Base-by-base conservation (phyloP, 257 asterid genomes). In the Fraxinus pennsylvanica region DNA sequence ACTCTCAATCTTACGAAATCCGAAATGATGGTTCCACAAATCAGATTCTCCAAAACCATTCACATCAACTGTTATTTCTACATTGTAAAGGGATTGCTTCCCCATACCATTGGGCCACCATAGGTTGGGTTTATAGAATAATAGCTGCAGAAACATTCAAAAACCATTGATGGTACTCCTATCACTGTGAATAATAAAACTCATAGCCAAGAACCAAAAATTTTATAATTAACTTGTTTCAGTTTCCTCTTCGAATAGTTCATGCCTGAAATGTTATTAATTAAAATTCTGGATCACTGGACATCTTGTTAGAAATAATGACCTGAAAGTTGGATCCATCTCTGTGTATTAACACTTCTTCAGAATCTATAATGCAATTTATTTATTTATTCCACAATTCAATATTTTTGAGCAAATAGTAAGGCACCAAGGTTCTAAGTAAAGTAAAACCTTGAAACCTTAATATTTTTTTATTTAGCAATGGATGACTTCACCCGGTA, bases 21-120 rank as follows among this genome's bases (percentile, higher is more conserved):
- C 99, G 79, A 90, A 90, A 66, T 81, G 94, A 81, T 91, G 91
- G 88, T 87, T 89, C 97, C 96, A 93, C 6, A 88, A 73, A 90
- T 93, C 99, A 33, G 98, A 96, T 78, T 93, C 99, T 76, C 96
- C 97, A 74, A 79, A 86, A 72, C 85, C 94, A 73, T 88, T 79
- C 72, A 90, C 98, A 80, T 88, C 86, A 73, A 93, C 88, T 22
- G 95, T 83, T 80, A 93, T 89, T 80, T 90, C 96, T 38, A 96
- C 96, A 72, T 90, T 89, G 85, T 96, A 92, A 47, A 96, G 93
- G 74, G 88, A 82, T 83, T 96, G 99, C 76, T 89, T 90, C 73
- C 99, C 99, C 99, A 93, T 93, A 79, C 98, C 98, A 81, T 96
- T 96, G 79, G 99, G 99, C 99, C 99, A 96, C 99, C 99, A 96